phyloP scores from a whole-genome alignment of 352 stramenopile genomes.

The Elongisporangium anandrum region DNA sequence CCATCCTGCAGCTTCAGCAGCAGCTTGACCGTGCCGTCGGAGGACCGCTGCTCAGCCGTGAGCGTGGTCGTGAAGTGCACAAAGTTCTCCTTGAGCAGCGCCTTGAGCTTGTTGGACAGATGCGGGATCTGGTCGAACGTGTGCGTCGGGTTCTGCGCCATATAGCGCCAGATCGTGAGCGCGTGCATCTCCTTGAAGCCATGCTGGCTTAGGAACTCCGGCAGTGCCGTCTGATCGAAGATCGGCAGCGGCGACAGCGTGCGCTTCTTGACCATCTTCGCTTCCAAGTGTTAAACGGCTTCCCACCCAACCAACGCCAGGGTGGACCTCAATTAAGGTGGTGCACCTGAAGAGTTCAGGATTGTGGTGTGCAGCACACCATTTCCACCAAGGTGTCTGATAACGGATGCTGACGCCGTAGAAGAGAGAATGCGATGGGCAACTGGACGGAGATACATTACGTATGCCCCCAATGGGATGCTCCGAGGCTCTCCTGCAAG shows the following conservation, averaged over 20 bases:
- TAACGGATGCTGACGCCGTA: background rate
- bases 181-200: conserved; percentile 76
- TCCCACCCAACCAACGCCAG: background rate
- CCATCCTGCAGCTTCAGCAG: conserved; percentile 87
- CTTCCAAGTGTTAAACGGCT: background rate
- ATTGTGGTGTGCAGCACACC: background rate
- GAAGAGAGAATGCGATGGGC: background rate
- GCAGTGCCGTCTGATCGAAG: conserved; percentile 70
- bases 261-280: conserved; percentile 80
- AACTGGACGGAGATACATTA: background rate
- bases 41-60: conserved; percentile 70
- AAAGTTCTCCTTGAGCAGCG: conserved; percentile 65
- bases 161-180: conserved; percentile 68
- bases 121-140: conserved; percentile 56
- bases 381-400: background rate
- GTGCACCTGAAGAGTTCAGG: background rate
- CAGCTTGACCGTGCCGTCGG: conserved; percentile 90
- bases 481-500: background rate
- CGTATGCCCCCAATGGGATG: background rate
- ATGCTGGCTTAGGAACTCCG: conserved; percentile 52
- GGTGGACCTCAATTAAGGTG: background rate
- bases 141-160: conserved; percentile 54
- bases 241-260: conserved; percentile 63
- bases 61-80: conserved; percentile 74
- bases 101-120: conserved; percentile 53